A percentile compares a stretch with the other conserved stretches of the same genome.
Evolutionary conservation across 2,329 filamentous ascomycete species (phyloP).

Genomic region (Didymella sp.): DNA sequence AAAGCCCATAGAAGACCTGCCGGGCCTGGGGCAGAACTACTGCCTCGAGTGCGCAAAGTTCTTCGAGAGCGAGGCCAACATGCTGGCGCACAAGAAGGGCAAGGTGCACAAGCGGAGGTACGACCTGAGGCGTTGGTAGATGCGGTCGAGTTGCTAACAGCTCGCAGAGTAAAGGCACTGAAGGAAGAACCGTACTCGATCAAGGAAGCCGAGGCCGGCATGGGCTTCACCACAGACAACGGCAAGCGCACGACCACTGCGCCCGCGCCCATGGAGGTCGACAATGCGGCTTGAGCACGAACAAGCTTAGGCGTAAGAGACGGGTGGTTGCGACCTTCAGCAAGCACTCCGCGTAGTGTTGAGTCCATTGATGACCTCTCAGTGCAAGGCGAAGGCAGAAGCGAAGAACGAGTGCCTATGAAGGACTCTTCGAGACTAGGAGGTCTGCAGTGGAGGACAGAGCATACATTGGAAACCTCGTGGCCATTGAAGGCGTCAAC

Average conservation of each 20-base stretch:
- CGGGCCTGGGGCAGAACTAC: constrained; percentile 83
- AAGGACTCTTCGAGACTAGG: not conserved
- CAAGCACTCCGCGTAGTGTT: too few species aligned
- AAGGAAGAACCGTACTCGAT: constrained; percentile 86
- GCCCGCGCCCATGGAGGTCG: constrained; percentile 43
- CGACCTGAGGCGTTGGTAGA: constrained; percentile 18
- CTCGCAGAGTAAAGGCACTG: constrained; percentile 75
- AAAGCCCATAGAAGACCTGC: constrained; percentile 85
- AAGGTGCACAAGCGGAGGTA: constrained; percentile 94
- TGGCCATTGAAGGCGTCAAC: not conserved
- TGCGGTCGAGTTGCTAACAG: constrained; percentile 18
- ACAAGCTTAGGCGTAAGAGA: too few species aligned
- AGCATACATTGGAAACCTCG: not conserved
- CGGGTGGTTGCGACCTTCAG: too few species aligned
- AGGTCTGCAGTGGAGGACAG: not conserved
- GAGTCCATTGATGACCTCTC: not conserved
- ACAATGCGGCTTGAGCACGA: constrained; percentile 30
- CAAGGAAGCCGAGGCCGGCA: constrained; percentile 81
- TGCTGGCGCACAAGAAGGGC: constrained; percentile 77
- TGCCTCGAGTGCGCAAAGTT: constrained; percentile 95
- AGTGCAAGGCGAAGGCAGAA: not conserved
- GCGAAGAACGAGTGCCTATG: not conserved
- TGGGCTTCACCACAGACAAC: constrained; percentile 76
- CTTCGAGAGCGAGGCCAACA: constrained; percentile 84
- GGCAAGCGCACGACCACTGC: constrained; percentile 51